These are phyloP conservation scores for Trametes punicea DNA, from an alignment of 768 basidiomycete genomes.

Conservation along the genomic window DNA sequence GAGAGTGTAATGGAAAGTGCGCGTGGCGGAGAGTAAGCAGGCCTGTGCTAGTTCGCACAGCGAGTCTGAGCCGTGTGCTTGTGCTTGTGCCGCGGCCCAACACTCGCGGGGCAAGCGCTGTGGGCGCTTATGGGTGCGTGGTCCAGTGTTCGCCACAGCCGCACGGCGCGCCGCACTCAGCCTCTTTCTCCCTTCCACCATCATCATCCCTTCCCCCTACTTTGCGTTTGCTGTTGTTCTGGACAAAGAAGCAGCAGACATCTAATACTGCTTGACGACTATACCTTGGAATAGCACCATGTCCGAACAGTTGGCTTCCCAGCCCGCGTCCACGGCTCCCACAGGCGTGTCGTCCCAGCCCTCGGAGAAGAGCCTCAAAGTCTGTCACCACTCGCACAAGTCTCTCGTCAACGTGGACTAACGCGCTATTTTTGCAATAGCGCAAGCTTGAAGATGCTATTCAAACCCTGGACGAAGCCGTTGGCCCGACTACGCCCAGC, in stretches of 20 bases:
- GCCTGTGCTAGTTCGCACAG: constrained; percentile 12
- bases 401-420: constrained; percentile 15
- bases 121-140: constrained; percentile 3
- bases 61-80: background rate
- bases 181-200: background rate
- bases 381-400: constrained; percentile 3
- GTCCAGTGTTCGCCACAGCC: constrained; percentile 9
- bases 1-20: background rate
- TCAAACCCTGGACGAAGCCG: constrained; percentile 63
- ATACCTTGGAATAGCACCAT: background rate
- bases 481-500: constrained; percentile 37
- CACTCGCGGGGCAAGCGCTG: constrained; percentile 2
- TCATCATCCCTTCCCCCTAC: constrained; percentile 2
- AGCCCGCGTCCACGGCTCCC: constrained; percentile 2
- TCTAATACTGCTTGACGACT: background rate
- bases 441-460: constrained; percentile 84
- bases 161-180: background rate
- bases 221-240: background rate
- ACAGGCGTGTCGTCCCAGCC: constrained; percentile 2
- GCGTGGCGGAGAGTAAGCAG: background rate
- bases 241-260: background rate
- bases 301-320: constrained; percentile 8
- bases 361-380: constrained; percentile 24
- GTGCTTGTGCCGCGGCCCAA: constrained; percentile 4
- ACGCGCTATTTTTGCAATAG: constrained; percentile 39